Evolutionary conservation across 2,329 filamentous ascomycete genomes (phyloP), one percentile per base, ranked within the genome.

Genomic region (Arthrobotrys megalospora): DNA sequence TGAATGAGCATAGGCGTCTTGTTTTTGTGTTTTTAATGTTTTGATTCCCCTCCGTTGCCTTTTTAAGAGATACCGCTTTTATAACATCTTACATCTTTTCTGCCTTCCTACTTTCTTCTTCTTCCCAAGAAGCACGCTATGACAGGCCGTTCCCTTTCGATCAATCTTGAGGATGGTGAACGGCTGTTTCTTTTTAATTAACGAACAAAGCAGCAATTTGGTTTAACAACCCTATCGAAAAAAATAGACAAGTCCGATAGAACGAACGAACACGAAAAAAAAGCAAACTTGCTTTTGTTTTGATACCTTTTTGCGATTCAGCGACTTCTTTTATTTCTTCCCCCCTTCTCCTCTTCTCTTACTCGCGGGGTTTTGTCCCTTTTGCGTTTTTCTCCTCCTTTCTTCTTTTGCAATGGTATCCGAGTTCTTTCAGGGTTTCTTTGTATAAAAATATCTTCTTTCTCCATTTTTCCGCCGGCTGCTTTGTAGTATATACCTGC

Each of bases 51-150:
- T 8, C 10, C 32, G 32, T 48, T 41, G 16, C 24, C 14, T 34
- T 63, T 63, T 63, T 84, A 83, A 41, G 82, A 83, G 60, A 82
- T 84, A 78, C 83, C 84, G 72, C 12, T 5, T n/a, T 47, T 50
- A 24, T 36, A 60, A 41, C 55, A 60, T 43, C n/a, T 60, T 43
- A 60, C 19, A 24, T 16, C 24, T 68, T 62, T 58, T 34, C 52
- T 60, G 16, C 28, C 48, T 45, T 28, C 12, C 47, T 50, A 50
- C 67, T 12, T 50, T 62, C 7, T 6, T 62, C 48, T 41, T 48
- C 55, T 67, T 62, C 32, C 21, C 21, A 32, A 16, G 36, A 38
- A 66, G 24, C n/a, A 48, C 36, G 10, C 62, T 45, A 36, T 19
- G 71, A 12, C 28, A 38, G 10, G n/a, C 14, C 14, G 19, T 34